Evolutionary conservation across 768 basidiomycete species (phyloP).

Genomic region (Lentinula detonsa): DNA sequence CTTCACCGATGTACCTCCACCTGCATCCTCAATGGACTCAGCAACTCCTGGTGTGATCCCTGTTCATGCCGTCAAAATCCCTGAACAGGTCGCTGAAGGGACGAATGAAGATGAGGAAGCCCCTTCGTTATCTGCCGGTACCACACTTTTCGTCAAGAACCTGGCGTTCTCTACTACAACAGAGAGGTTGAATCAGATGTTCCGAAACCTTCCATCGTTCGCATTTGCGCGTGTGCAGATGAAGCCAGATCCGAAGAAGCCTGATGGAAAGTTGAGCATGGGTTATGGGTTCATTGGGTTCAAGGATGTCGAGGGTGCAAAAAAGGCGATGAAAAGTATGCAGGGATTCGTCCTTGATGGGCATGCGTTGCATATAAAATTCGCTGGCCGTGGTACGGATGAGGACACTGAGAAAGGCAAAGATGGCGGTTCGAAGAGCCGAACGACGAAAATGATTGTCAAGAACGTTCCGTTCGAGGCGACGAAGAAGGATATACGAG

Average conservation of each 20-base stretch:
- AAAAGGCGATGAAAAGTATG: slow-evolving; percentile 68
- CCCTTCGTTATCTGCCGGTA: slow-evolving; percentile 50
- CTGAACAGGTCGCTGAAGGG: slow-evolving; percentile 30
- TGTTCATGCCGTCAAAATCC: slow-evolving; percentile 31
- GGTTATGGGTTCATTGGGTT: slow-evolving; percentile 97
- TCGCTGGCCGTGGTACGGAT: slow-evolving; percentile 56
- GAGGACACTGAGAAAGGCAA: slow-evolving; percentile 15
- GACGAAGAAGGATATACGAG: slow-evolving; percentile 85
- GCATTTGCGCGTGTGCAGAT: slow-evolving; percentile 87
- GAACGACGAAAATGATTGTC: slow-evolving; percentile 91
- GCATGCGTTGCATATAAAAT: slow-evolving; percentile 76
- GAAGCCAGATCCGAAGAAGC: slow-evolving; percentile 79
- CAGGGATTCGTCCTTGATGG: slow-evolving; percentile 85
- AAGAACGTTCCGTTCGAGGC: slow-evolving; percentile 99
- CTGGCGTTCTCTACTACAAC: slow-evolving; percentile 87
- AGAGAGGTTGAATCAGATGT: slow-evolving; percentile 61
- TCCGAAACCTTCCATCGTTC: slow-evolving; percentile 73
- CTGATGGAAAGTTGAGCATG: slow-evolving; percentile 71
- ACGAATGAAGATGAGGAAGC: slow-evolving; percentile 31
- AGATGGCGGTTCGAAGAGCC: slow-evolving; percentile 41
- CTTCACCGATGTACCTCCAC: slow-evolving; percentile 47
- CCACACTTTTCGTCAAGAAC: slow-evolving; percentile 94
- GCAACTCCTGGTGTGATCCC: slow-evolving; percentile 3
- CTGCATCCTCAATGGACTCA: slow-evolving; percentile 7
- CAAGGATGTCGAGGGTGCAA: slow-evolving; percentile 65